Evolutionary conservation across 2,329 filamentous ascomycete genomes (phyloP).

Genomic region (Penicillium oxalicum): DNA sequence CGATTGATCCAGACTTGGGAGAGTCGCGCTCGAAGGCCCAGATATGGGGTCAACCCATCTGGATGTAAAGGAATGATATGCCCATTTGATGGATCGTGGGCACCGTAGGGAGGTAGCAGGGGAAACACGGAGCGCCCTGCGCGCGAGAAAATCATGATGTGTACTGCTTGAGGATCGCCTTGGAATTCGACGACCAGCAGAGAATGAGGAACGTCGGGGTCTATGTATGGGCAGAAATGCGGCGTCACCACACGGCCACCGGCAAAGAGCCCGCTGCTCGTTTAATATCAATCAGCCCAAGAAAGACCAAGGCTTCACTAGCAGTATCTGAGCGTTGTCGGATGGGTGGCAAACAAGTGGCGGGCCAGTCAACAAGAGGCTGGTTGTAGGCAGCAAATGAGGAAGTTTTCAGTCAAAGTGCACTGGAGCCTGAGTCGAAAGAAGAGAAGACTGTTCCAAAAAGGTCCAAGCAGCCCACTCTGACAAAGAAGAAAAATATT

Average conservation of each 20-base stretch:
- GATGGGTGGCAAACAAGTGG: neutral
- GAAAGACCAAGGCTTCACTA: no score
- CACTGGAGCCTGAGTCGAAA: neutral
- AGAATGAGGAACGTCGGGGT: neutral
- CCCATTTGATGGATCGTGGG: constrained; percentile 47
- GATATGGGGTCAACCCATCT: constrained; percentile 76
- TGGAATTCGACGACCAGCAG: constrained; percentile 2
- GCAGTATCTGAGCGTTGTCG: no score
- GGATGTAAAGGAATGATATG: constrained; percentile 55
- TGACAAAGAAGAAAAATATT: neutral
- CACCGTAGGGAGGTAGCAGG: constrained; percentile 37
- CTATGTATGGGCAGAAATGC: neutral
- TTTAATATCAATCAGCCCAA: no score
- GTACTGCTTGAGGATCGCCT: neutral
- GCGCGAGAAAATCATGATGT: constrained; percentile 30
- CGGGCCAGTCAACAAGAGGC: neutral
- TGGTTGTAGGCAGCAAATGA: neutral
- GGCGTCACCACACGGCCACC: no score
- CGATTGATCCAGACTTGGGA: constrained; percentile 97
- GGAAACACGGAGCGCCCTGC: constrained; percentile 32
- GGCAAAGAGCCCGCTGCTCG: no score
- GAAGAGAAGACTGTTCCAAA: neutral
- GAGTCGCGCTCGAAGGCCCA: constrained; percentile 79
- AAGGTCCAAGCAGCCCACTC: neutral
- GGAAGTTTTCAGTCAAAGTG: neutral